Evolutionary conservation across 306 rosid species (phyloP).

Genomic region (Dryas drummondii): DNA sequence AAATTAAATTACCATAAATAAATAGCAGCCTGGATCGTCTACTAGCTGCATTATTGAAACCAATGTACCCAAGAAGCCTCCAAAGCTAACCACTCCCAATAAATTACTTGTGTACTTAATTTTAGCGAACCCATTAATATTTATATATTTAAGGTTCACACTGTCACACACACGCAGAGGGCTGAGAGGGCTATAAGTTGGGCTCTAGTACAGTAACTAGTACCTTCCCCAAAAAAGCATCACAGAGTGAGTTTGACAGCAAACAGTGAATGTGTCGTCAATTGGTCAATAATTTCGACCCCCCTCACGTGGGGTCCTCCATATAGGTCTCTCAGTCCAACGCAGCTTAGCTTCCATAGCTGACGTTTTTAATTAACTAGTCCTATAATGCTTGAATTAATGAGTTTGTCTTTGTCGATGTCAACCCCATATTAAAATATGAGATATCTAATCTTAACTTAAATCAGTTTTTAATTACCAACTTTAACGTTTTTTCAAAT

Average conservation of each 20-base stretch:
- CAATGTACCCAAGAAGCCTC: background rate
- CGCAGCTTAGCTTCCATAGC: constrained; percentile 28
- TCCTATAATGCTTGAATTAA: too few relatives aligned
- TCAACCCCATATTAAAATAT: constrained; percentile 32
- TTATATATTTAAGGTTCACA: too few relatives aligned
- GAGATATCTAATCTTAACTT: constrained; percentile 13
- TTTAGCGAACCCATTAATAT: too few relatives aligned
- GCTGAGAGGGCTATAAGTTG: too few relatives aligned
- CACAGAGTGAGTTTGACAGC: constrained; percentile 13
- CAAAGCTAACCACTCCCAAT: background rate
- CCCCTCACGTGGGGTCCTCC: constrained; percentile 22
- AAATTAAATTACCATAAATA: too few relatives aligned
- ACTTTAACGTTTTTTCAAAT: background rate
- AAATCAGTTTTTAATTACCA: constrained; percentile 29
- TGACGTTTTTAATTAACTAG: constrained; percentile 30
- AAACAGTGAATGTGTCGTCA: constrained; percentile 11
- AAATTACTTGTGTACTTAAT: background rate
- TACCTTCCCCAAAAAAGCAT: constrained; percentile 47
- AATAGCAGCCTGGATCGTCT: too few relatives aligned
- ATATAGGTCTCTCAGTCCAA: background rate
- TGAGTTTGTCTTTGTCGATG: constrained; percentile 13
- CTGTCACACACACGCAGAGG: too few relatives aligned
- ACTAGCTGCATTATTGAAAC: too few relatives aligned
- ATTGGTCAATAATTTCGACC: constrained; percentile 43
- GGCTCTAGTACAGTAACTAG: background rate